Base-by-base conservation (phyloP, 2,329 filamentous ascomycete genomes). In the Phialocephala subalpina region DNA sequence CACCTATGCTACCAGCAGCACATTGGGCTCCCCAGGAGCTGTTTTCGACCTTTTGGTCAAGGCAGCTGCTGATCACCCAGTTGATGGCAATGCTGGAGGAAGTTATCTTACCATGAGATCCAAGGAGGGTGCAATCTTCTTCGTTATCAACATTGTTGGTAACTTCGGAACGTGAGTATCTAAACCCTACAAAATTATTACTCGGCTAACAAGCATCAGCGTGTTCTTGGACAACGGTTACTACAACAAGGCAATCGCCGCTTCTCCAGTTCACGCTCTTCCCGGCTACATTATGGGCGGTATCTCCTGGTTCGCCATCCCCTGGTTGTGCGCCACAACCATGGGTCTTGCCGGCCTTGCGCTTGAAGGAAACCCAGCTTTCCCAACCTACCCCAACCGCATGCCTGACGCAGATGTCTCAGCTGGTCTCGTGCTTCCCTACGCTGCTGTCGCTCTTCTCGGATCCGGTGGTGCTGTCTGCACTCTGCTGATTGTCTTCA, bases 181-280 rank as follows among this genome's bases (percentile, higher is more conserved):
- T 59, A 40, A 14, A 27, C 6, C 16, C 22, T 20, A 5, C 42
- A n/a, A 25, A 45, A 25, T 47, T 25, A 38, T n/a, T 25, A 18
- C 20, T n/a, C 3, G 45, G 47, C 35, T 49, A 38, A 94, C 92
- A 33, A 22, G 52, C 2, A 22, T 22, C n/a, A 74, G 73, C 1
- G 92, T 97, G 3, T 97, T 97, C 81, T 84, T 93, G 53, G 93
- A 97, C 75, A 94, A 94, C 70, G 90, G 91, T 18, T 97, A 97
- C 81, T 97, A 94, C 80, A 96, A 97, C 84, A 97, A 97, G 79
- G 94, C 93, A 18, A 97, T 97, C 73, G 93, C 94, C 7, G 93
- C 94, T 0, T 91, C 89, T 25, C 93, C 93, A 0, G 91, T 95
- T 0, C 89, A 95, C 67, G 94, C 94, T 0, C 86, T 97, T 2